Evolutionary conservation across 2,329 filamentous ascomycete genomes (phyloP), one percentile per base, ranked within the genome.

Genomic region (Fusarium sp.): DNA sequence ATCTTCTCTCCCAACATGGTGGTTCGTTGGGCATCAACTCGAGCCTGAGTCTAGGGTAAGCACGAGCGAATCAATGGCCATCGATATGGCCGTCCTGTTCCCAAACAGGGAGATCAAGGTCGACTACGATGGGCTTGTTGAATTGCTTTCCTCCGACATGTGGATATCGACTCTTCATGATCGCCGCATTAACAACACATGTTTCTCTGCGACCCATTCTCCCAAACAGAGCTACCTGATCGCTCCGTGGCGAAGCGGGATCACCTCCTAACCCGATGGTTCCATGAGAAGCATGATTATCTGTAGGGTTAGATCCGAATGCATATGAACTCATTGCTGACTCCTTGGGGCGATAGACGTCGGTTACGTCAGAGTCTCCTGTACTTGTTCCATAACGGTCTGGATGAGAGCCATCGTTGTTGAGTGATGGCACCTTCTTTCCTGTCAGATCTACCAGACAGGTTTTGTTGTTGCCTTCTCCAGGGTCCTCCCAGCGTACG

Each of bases 91-190:
- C 25, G 41, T 58, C 65, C 25, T 76, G 68, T 29, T 71, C 65
- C 77, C 77, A 80, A 9, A 90, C 82, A 1, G 91, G 90, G 65
- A 96, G 81, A 70, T 94, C 89, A 30, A 97, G 76, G 77, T 97
- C 93, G 15, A 97, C 89, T n/a, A 97, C 90, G 71, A 97, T 91
- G 22, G 93, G 91, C 77, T 94, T 92, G 79, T 94, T 90, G 80
- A 92, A 89, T 66, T 80, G 84, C 78, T 90, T 92, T 18, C 88
- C 88, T 3, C 83, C 85, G 2, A 73, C 74, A 68, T 91, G 89
- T 52, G 90, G 90, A 80, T 88, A 90, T 65, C 87, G 90, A 24
- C 85, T 89, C 45, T 88, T 89, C 84, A 92, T 87, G 67, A 94
- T 90, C 22, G 93, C 90, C 29, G 92, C 92, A 80, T 97, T 97